These are phyloP conservation scores for Starmera dryadoides DNA, from an alignment of 805 yeast species.

Conservation along the genomic window DNA sequence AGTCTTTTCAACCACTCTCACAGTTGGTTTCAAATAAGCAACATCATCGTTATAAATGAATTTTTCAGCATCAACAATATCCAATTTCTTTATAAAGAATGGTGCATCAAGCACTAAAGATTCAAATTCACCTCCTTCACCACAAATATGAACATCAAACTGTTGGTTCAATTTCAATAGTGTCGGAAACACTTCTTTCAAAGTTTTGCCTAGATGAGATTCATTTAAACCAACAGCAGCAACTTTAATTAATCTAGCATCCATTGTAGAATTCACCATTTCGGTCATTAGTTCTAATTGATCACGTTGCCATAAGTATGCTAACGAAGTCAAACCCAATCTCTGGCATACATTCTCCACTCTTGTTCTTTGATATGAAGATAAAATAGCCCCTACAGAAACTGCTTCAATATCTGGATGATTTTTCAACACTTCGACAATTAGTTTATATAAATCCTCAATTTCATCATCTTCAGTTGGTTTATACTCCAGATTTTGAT, in stretches of 20 bases:
- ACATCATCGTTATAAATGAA: conserved; percentile 50
- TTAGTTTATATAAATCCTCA: conserved; percentile 63
- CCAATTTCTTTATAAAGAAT: conserved; percentile 52
- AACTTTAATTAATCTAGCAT: conserved; percentile 84
- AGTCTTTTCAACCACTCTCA: conserved; percentile 36
- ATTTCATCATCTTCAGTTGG: conserved; percentile 76
- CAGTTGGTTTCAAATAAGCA: conserved; percentile 52
- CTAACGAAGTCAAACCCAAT: conserved; percentile 57
- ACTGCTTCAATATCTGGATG: conserved; percentile 81
- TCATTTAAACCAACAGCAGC: conserved; percentile 83
- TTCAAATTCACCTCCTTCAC: conserved; percentile 99
- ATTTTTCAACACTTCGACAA: conserved; percentile 35
- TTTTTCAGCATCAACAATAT: conserved; percentile 12
- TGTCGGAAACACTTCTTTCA: conserved; percentile 54
- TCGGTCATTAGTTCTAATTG: conserved; percentile 77
- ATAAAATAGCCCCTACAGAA: conserved; percentile 91
- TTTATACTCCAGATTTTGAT: conserved; percentile 61
- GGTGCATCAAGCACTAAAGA: conserved; percentile 89
- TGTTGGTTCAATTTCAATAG: conserved; percentile 47
- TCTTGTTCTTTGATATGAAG: conserved; percentile 90
- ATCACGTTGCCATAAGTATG: conserved; percentile 87
- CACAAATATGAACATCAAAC: conserved; percentile 90
- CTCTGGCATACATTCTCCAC: conserved; percentile 87
- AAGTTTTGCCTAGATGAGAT: conserved; percentile 58
- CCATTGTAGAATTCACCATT: conserved; percentile 59